These are phyloP conservation scores for Bullera alba DNA, from an alignment of 768 basidiomycete genomes.

Conservation along the genomic window DNA sequence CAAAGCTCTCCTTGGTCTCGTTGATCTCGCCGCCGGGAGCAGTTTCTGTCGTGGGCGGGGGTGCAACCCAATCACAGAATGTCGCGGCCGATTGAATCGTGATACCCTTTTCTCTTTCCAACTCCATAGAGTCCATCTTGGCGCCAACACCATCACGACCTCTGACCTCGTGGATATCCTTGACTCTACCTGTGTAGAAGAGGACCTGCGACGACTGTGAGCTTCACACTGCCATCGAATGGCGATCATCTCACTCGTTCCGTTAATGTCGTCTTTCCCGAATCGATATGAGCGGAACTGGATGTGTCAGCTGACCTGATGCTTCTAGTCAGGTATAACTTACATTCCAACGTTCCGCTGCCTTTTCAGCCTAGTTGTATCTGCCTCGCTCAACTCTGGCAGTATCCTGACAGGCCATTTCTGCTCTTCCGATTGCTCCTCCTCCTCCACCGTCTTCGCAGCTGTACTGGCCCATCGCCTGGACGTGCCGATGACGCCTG, in stretches of 20 bases:
- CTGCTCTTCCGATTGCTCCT: slow-evolving; percentile 11
- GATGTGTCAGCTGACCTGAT: too few species aligned
- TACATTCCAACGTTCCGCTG: slow-evolving; percentile 91
- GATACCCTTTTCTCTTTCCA: slow-evolving; percentile 97
- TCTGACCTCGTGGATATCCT: slow-evolving; percentile 93
- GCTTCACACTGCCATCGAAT: neutral
- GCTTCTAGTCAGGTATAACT: slow-evolving; percentile 1
- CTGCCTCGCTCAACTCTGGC: slow-evolving; percentile 54
- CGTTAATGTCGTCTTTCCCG: slow-evolving; percentile 95
- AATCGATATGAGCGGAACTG: slow-evolving; percentile 51
- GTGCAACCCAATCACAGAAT: slow-evolving; percentile 84
- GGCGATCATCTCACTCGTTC: slow-evolving; percentile 57
- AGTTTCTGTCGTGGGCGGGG: neutral
- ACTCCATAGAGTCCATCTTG: slow-evolving; percentile 99
- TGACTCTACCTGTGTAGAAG: slow-evolving; percentile 91
- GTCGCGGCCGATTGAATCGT: slow-evolving; percentile 99
- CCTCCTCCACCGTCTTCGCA: slow-evolving; percentile 22
- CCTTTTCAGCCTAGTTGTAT: slow-evolving; percentile 59
- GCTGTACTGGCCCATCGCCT: slow-evolving; percentile 15
- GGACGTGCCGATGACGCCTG: neutral
- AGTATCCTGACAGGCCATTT: slow-evolving; percentile 42
- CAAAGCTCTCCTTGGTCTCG: slow-evolving; percentile 67
- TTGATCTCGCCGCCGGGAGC: slow-evolving; percentile 15
- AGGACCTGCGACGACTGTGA: slow-evolving; percentile 50
- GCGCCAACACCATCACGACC: slow-evolving; percentile 94